Base-by-base conservation (phyloP, 768 basidiomycete genomes). In the Phlebiopsis flavidoalba region DNA sequence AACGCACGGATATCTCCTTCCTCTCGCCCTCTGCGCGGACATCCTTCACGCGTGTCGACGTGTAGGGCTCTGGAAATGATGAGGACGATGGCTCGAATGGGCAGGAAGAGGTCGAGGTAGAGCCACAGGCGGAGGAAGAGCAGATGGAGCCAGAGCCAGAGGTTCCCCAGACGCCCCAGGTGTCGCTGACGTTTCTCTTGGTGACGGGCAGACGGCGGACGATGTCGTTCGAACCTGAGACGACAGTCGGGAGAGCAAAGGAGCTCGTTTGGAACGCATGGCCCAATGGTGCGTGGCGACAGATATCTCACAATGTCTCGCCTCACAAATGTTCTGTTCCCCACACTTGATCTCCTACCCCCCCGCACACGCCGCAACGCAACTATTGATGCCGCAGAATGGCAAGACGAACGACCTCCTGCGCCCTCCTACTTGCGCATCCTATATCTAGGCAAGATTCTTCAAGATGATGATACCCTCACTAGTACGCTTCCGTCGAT, bases 211-310 rank as follows among this genome's bases (percentile, higher is more conserved):
- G 79, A 46, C 76, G 89, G 62, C 78, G 85, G 63, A 83, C 84
- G 0, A 89, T 91, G 82, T 75, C 80, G 0, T 93, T 93, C 64
- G 88, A 89, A 31, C 88, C 89, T 12, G 83, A 84, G 64, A 88
- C 82, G 21, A 87, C 88, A 0, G 76, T 92, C 35, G 88, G 88
- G 17, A 78, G 91, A 65, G 86, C 91, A 31, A 92, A 92, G 73
- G 91, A 93, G 74, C 80, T 93, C 51, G 83, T 87, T 40, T 92
- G 91, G 90, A 89, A 86, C 73, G 81, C 84, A 36, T 93, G 91
- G 90, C 88, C 88, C 31, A 74, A 77, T 66, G 89, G 89, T 86
- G 63, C 67, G 51, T 22, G 60, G 21, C 26, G 63, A 56, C 5
- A n/a, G 3, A 52, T 35, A 43, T n/a, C 52, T 26, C 5, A n/a